A percentile compares a stretch with the other conserved stretches of the same genome.
Evolutionary conservation across 1,139 yeast genomes (phyloP).

Genomic region (Candida sp.): DNA sequence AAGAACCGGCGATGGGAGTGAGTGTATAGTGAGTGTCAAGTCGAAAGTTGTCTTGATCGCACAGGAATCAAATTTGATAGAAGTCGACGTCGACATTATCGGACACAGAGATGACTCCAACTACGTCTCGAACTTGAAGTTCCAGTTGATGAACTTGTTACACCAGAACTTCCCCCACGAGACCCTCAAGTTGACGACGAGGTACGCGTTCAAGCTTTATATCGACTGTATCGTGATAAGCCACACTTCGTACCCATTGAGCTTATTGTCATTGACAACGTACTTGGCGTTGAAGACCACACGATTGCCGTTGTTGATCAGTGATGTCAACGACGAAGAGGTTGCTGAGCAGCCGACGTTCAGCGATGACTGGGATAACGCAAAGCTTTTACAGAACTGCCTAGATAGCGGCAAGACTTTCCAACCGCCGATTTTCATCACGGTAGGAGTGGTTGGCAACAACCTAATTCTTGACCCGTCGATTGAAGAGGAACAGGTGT

Average conservation of each 20-base stretch:
- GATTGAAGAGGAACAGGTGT: constrained; percentile 81
- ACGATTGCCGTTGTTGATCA: constrained; percentile 70
- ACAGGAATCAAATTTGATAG: constrained; percentile 51
- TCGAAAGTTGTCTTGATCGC: constrained; percentile 74
- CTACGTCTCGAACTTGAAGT: constrained; percentile 60
- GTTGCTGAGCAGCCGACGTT: constrained; percentile 91
- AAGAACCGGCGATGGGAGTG: constrained; percentile 86
- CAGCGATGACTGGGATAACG: constrained; percentile 82
- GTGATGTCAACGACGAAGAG: constrained; percentile 59
- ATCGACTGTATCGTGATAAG: constrained; percentile 84
- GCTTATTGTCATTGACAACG: constrained; percentile 75
- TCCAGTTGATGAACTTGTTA: constrained; percentile 52
- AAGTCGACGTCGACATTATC: constrained; percentile 78
- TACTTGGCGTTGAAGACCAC: constrained; percentile 85
- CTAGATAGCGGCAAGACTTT: constrained; percentile 22
- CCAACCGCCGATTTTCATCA: constrained; percentile 77
- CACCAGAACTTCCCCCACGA: constrained; percentile 51
- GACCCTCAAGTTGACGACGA: constrained; percentile 65
- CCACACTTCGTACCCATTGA: constrained; percentile 69
- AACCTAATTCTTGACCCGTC: constrained; percentile 83
- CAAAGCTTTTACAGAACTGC: constrained; percentile 45
- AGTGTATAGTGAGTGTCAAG: constrained; percentile 89
- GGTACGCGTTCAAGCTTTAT: constrained; percentile 74
- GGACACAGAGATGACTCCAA: constrained; percentile 75
- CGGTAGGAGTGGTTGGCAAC: constrained; percentile 74